phyloP scores from a whole-genome alignment of 352 stramenopile genomes.

The Globisporangium canariense region DNA sequence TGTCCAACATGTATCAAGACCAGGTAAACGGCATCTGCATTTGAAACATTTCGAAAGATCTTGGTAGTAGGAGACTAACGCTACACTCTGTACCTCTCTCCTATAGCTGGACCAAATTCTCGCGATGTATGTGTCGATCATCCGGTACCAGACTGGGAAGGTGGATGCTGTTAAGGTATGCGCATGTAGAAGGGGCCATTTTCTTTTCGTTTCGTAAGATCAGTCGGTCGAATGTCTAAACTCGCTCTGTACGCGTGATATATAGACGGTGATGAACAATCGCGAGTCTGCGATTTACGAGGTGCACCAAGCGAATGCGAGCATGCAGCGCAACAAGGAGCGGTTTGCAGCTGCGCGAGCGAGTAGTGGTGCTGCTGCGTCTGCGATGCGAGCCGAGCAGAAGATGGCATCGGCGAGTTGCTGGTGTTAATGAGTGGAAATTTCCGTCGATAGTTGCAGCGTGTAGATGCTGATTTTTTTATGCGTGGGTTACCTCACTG shows the following conservation, averaged over 20 bases:
- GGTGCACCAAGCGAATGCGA: slow-evolving; percentile 86
- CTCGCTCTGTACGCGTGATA: neutral
- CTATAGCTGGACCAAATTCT: slow-evolving; percentile 75
- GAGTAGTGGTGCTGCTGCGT: slow-evolving; percentile 80
- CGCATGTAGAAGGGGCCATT: neutral
- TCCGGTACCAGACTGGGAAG: slow-evolving; percentile 83
- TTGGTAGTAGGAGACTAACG: neutral
- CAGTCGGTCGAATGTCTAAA: neutral
- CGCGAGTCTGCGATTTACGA: slow-evolving; percentile 82
- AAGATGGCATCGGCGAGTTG: slow-evolving; percentile 78
- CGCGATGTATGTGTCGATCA: slow-evolving; percentile 84
- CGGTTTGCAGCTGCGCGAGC: slow-evolving; percentile 79
- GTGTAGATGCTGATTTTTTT: slow-evolving; percentile 9
- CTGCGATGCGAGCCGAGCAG: slow-evolving; percentile 83
- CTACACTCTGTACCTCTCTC: neutral
- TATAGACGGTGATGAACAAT: slow-evolving; percentile 82
- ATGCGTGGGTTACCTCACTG: neutral
- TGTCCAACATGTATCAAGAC: slow-evolving; percentile 86
- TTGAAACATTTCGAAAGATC: neutral
- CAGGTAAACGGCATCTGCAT: slow-evolving; percentile 35
- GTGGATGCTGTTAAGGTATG: slow-evolving; percentile 83
- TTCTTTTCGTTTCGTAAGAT: neutral
- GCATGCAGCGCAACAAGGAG: slow-evolving; percentile 89
- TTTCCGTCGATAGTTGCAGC: neutral
- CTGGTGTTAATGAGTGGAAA: no score